Evolutionary conservation across 2,329 filamentous ascomycete genomes (phyloP), one percentile per base, ranked within the genome.

Genomic region (Delphinella strobiligena): DNA sequence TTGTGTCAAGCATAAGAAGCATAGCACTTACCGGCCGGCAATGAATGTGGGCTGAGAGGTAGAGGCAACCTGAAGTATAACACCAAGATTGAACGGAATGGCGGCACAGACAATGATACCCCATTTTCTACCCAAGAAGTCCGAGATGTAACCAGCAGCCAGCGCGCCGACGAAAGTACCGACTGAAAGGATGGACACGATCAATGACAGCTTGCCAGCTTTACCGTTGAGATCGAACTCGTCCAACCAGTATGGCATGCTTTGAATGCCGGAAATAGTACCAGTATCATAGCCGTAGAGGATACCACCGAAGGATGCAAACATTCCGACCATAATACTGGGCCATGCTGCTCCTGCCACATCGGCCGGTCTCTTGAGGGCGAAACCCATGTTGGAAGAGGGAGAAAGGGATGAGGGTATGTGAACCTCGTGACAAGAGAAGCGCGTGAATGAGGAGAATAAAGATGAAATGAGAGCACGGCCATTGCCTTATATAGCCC

Each of bases 41-140:
- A 47, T 45, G 42, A 49, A 44, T 36, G 45, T 40, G 11, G 19
- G 30, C 27, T 42, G 41, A 18, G 31, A 33, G 4, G 45, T 49
- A 3, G 47, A 36, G 30, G 46, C 47, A 19, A 41, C 42, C 30
- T 49, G 46, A 4, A 49, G 47, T 18, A 42, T 42, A 22, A 49
- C 45, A 24, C 47, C 47, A 31, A 48, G 38, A 34, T 45, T 45
- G 40, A 47, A 47, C 57, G n/a, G 41, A 83, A 45, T 40, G n/a
- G 40, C 3, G 53, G 82, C 88, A 46, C 78, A 81, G 2, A 59
- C 10, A 41, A 84, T 76, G 56, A 84, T 73, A 40, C 79, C 80
- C 54, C 69, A 73, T 52, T 78, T 77, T 54, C 79, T 75, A 49
- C 82, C 82, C 41, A 81, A 74, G 59, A 65, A 71, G 59, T 88